Evolutionary conservation across 352 stramenopile genomes (phyloP), one percentile per base, ranked within the genome.

Genomic region (Pythium sp.): DNA sequence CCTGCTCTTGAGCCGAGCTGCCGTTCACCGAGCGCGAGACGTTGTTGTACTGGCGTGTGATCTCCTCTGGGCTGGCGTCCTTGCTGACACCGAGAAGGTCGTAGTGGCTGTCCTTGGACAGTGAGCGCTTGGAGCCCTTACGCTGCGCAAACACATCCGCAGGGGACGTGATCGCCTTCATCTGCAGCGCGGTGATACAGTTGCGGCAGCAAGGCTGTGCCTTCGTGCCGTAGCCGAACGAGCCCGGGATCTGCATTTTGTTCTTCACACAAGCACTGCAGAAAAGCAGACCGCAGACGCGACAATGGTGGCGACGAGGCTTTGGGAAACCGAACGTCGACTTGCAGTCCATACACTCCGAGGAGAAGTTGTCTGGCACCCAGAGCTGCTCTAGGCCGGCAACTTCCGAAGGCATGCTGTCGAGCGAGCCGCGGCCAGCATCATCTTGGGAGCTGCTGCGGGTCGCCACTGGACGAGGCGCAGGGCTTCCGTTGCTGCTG

Each of bases 331-430:
- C 86, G 67, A 95, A 95, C 20, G 77, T 67, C n/a, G 83, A 70
- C 58, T 92, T 90, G 72, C 87, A 95, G 77, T 95, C 86, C 87
- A 95, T 95, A 68, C 87, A 95, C 61, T 95, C 86, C 69, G 30
- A 82, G 26, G 86, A 93, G 54, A 95, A 95, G 76, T 93, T 92
- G 78, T 95, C 84, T 0, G 87, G 87, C 34, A 95, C 86, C 87
- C 87, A 95, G 55, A 95, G 81, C 74, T 94, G 87, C 62, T 95
- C 84, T 3, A 95, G 80, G 5, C 83, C 82, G 5, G 87, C 84
- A 3, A 93, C 86, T 43, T 89, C 82, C 0, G 76, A 61, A 0
- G 82, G 82, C 32, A 85, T 59, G 43, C 71, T 69, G 68, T 91
- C 82, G 18, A 91, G 71, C 47, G 82, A 91, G 28, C 74, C 67